These are phyloP conservation scores for Mucor sp. DNA, from an alignment of 371 early-diverging fungal species.

Conservation along the genomic window DNA sequence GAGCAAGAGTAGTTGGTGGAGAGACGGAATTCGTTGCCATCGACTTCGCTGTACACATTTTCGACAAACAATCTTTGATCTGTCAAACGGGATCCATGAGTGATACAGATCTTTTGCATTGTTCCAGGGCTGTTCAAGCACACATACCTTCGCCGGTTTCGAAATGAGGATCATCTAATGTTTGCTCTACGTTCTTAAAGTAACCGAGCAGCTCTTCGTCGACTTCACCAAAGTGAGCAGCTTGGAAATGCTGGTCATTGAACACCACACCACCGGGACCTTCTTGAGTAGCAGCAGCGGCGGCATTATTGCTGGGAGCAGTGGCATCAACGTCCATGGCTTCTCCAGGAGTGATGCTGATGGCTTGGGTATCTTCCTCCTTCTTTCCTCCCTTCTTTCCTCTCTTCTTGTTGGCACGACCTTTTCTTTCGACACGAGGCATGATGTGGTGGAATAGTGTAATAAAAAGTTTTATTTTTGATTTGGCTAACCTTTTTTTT, in stretches of 20 bases:
- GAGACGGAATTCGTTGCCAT: constrained; percentile 73
- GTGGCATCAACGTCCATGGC: constrained; percentile 9
- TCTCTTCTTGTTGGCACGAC: constrained; percentile 34
- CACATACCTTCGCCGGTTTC: constrained; percentile 71
- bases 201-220: constrained; percentile 73
- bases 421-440: constrained; percentile 39
- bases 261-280: constrained; percentile 16
- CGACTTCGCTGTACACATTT: constrained; percentile 78
- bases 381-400: constrained; percentile 34
- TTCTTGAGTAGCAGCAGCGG: constrained; percentile 2
- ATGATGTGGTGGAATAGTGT: constrained; percentile 11
- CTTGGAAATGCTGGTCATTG: constrained; percentile 40
- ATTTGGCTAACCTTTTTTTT: not conserved
- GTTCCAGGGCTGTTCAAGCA: not conserved
- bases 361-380: constrained; percentile 11
- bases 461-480: constrained; percentile 8
- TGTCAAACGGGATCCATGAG: constrained; percentile 15
- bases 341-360: constrained; percentile 5
- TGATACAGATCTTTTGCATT: not conserved
- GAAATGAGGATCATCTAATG: constrained; percentile 69
- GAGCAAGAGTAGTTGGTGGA: constrained; percentile 81
- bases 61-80: constrained; percentile 74
- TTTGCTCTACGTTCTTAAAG: constrained; percentile 74
- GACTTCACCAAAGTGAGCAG: constrained; percentile 65
- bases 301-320: not conserved